A percentile compares a stretch with the other conserved stretches of the same genome.
phyloP scores from a whole-genome alignment of 805 yeast genomes.

The Starmerella davenportii region DNA sequence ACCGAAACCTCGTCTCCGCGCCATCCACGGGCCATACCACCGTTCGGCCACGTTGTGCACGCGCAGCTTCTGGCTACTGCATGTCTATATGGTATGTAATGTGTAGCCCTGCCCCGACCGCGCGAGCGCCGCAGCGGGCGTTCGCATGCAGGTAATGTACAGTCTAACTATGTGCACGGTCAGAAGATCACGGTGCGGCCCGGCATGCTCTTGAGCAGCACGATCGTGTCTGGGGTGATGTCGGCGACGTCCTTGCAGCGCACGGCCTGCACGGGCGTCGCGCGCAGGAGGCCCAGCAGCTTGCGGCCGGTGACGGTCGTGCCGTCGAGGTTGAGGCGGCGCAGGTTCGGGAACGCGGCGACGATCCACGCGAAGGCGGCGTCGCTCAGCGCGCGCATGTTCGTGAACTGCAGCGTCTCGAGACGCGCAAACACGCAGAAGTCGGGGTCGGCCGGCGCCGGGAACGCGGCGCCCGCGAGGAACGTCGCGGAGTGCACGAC shows the following conservation, averaged over 20 bases:
- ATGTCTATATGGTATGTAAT: too few relatives aligned
- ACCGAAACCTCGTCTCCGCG: too few relatives aligned
- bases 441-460: background rate
- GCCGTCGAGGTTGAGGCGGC: constrained; percentile 13
- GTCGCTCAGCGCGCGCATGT: constrained; percentile 10
- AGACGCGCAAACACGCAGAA: constrained; percentile 3
- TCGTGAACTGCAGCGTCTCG: constrained; percentile 12
- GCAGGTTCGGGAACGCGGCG: constrained; percentile 9
- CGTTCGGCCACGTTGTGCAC: too few relatives aligned
- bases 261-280: constrained; percentile 7
- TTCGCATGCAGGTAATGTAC: too few relatives aligned
- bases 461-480: background rate
- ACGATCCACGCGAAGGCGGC: constrained; percentile 10
- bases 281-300: constrained; percentile 6
- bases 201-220: constrained; percentile 4
- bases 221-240: constrained; percentile 11
- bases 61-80: too few relatives aligned
- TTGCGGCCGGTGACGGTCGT: constrained; percentile 13
- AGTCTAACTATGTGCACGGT: too few relatives aligned
- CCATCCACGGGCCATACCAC: too few relatives aligned
- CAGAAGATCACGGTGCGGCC: background rate
- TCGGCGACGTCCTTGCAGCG: constrained; percentile 13
- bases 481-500: constrained; percentile 8
- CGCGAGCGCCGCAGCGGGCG: too few relatives aligned
- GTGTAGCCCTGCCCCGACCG: too few relatives aligned